Evolutionary conservation across 108 stramenopile species (phyloP).

Genomic region (Pinguiococcus pyrenoidosus): DNA sequence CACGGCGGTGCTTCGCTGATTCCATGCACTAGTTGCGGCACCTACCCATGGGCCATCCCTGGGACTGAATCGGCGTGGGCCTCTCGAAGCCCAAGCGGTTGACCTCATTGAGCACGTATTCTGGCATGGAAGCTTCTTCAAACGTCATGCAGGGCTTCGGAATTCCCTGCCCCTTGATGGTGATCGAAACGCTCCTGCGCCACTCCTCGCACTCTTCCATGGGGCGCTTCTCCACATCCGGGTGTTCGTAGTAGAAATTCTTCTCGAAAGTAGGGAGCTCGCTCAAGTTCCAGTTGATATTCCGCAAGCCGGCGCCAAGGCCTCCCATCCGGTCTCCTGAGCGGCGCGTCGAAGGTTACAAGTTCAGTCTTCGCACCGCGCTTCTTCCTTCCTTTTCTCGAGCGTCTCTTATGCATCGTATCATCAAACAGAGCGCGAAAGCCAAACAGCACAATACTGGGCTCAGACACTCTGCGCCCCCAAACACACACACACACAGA

Average conservation of each 20-base stretch:
- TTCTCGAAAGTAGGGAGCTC: conserved; percentile 85
- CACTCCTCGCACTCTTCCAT: conserved; percentile 66
- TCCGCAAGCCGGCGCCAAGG: conserved; percentile 9
- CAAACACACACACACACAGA: too few species aligned
- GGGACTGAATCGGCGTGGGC: conserved; percentile 95
- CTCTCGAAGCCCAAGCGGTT: conserved; percentile 79
- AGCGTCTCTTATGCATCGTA: too few species aligned
- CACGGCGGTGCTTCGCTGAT: too few species aligned
- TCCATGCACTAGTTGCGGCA: too few species aligned
- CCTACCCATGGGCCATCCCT: conserved; percentile 99
- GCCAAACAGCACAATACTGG: too few species aligned
- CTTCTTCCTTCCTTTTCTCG: too few species aligned
- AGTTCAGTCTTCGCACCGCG: too few species aligned
- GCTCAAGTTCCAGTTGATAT: conserved; percentile 53
- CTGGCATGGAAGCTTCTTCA: conserved; percentile 82
- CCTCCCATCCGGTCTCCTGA: conserved; percentile 26
- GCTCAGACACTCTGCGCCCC: too few species aligned
- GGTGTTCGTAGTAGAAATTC: conserved; percentile 99
- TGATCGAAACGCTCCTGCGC: conserved; percentile 70
- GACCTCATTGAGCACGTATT: conserved; percentile 84
- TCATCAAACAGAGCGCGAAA: too few species aligned
- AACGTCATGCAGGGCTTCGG: conserved; percentile 86
- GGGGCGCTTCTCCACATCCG: conserved; percentile 69
- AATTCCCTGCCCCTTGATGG: conserved; percentile 62
- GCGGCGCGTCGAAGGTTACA: too few species aligned